Conservation (phyloP, 2,329 filamentous ascomycete species). For the Pseudohalonectria lignicola region DNA sequence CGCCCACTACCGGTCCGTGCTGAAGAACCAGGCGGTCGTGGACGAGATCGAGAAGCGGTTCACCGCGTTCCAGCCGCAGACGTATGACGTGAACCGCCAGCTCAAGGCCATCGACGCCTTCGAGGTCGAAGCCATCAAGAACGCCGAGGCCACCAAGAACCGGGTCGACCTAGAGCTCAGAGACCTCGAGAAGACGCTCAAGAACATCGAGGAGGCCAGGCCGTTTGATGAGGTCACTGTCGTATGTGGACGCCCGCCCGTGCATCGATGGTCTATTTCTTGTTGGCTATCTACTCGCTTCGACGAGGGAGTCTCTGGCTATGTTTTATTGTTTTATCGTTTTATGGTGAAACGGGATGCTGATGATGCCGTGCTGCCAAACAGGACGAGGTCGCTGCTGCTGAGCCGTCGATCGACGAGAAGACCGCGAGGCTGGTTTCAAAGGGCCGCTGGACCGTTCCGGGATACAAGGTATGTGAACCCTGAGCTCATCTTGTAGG, state of each 20-base stretch:
- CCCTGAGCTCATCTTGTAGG: too few species aligned
- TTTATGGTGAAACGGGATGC: too few species aligned
- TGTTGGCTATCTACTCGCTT: too few species aligned
- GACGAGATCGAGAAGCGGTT: conserved; percentile 98
- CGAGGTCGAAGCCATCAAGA: conserved; percentile 93
- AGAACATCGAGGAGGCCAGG: conserved; percentile 93
- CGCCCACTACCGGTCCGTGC: conserved; percentile 74
- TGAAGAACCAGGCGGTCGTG: conserved; percentile 94
- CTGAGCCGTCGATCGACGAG: conserved; percentile 94
- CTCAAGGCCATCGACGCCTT: conserved; percentile 98
- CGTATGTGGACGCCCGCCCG: conserved; percentile 53
- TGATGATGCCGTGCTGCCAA: conserved; percentile 7
- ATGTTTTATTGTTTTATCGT: too few species aligned
- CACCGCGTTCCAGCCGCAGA: conserved; percentile 78
- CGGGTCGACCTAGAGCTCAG: conserved; percentile 91
- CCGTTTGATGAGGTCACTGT: conserved; percentile 97
- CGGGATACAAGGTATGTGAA: conserved; percentile 96
- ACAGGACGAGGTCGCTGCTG: conserved; percentile 88
- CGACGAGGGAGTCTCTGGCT: too few species aligned
- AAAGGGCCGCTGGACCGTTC: conserved; percentile 96
- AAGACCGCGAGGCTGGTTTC: conserved; percentile 90
- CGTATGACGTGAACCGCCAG: conserved; percentile 88
- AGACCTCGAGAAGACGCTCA: conserved; percentile 87
- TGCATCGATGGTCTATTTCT: too few species aligned
- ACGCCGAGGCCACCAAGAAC: conserved; percentile 91